These are phyloP conservation scores for Aspergillus sparsus DNA, from an alignment of 495 filamentous ascomycete genomes.

Conservation along the genomic window DNA sequence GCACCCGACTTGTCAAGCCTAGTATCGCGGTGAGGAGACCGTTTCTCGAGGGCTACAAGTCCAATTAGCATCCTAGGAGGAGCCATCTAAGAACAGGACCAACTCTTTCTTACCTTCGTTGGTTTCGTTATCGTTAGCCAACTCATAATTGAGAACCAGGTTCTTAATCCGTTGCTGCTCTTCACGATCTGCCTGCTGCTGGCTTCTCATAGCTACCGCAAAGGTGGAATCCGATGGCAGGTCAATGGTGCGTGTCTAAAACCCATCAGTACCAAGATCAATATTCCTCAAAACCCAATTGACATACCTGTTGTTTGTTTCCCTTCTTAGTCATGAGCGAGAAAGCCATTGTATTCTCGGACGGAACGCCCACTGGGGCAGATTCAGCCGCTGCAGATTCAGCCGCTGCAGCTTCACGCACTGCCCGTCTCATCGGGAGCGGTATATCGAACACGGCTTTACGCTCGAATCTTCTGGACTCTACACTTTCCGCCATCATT, in stretches of 20 bases:
- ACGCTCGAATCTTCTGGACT: conserved; percentile 90
- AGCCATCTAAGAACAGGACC: neutral
- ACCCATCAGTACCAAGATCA: neutral
- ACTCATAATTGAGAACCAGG: conserved; percentile 93
- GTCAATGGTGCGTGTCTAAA: conserved; percentile 87
- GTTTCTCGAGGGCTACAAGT: conserved; percentile 38
- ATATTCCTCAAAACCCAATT: neutral
- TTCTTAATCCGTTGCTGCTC: conserved; percentile 98
- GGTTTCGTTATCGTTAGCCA: conserved; percentile 71
- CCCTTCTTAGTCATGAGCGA: conserved; percentile 94
- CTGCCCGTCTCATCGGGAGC: conserved; percentile 78
- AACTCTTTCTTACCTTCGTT: conserved; percentile 58
- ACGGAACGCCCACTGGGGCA: conserved; percentile 34
- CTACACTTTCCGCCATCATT: conserved; percentile 96
- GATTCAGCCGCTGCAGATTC: conserved; percentile 52
- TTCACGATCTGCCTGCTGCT: conserved; percentile 91
- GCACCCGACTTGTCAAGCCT: conserved; percentile 67
- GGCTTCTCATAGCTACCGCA: conserved; percentile 90
- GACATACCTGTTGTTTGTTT: conserved; percentile 83
- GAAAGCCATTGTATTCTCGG: conserved; percentile 81
- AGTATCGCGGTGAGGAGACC: conserved; percentile 35
- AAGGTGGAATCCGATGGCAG: conserved; percentile 93
- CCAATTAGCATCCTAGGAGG: conserved; percentile 3
- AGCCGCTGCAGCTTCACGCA: conserved; percentile 55
- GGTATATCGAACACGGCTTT: conserved; percentile 93